These are phyloP conservation scores for Pseudonitzschia pungens DNA, from an alignment of 108 stramenopile genomes.

Conservation along the genomic window DNA sequence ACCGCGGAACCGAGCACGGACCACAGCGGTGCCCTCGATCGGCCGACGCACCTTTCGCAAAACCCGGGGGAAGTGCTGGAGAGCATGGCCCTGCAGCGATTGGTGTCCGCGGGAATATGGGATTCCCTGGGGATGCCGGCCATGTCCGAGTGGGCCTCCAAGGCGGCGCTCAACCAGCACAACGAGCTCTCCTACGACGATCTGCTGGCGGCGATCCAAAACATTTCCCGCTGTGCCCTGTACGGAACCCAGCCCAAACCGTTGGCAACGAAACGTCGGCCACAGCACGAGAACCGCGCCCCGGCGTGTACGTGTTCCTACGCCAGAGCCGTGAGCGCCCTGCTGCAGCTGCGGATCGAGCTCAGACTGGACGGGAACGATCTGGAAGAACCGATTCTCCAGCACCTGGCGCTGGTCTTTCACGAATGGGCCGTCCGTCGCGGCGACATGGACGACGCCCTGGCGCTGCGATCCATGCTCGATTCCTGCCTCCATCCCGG, in stretches of 20 bases:
- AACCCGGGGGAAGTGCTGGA: slow-evolving; percentile 41
- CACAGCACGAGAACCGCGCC: not conserved
- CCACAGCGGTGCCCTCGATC: slow-evolving; percentile 35
- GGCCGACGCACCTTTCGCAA: slow-evolving; percentile 48
- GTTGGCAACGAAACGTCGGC: no score
- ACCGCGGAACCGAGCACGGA: slow-evolving; percentile 32
- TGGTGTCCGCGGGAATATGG: slow-evolving; percentile 69
- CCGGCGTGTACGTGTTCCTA: slow-evolving; percentile 29
- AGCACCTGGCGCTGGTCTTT: slow-evolving; percentile 24
- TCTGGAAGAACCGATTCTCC: slow-evolving; percentile 21
- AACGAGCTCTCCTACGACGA: slow-evolving; percentile 11
- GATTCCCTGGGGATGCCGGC: slow-evolving; percentile 54
- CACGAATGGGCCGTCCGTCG: slow-evolving; percentile 48
- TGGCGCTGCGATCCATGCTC: slow-evolving; percentile 23
- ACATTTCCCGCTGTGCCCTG: slow-evolving; percentile 46
- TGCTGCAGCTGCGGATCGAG: slow-evolving; percentile 16
- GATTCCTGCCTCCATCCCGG: slow-evolving; percentile 36
- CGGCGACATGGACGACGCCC: slow-evolving; percentile 34
- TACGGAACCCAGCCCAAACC: slow-evolving; percentile 42
- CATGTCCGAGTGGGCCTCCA: slow-evolving; percentile 50
- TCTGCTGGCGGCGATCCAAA: slow-evolving; percentile 33
- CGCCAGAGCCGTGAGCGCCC: slow-evolving; percentile 17
- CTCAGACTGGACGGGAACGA: slow-evolving; percentile 13
- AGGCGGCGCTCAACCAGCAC: slow-evolving; percentile 28
- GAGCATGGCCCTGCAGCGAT: slow-evolving; percentile 42